Evolutionary conservation across 2,329 filamentous ascomycete species (phyloP).

Genomic region (Fusarium udum): DNA sequence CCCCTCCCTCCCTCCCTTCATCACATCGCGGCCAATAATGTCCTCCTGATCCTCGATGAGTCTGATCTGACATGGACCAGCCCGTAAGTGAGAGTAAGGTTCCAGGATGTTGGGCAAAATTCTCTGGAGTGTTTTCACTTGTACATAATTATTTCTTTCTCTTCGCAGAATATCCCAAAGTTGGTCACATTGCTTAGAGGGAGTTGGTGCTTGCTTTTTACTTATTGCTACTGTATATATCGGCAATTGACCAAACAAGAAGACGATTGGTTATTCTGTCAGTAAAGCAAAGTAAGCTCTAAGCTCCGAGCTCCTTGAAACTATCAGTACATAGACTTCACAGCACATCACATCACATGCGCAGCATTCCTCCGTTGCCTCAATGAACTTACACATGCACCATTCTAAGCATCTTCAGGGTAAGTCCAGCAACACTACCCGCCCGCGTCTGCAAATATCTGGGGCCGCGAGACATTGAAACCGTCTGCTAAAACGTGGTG

Average conservation of each 20-base stretch:
- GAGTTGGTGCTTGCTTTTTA: conserved; percentile 9
- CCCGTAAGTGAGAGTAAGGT: conserved; percentile 31
- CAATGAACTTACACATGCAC: conserved; percentile 27
- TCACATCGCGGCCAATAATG: conserved; percentile 8
- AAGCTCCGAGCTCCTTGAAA: background rate
- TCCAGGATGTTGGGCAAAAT: conserved; percentile 25
- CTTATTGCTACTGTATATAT: background rate
- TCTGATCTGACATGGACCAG: conserved; percentile 40
- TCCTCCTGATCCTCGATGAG: conserved; percentile 20
- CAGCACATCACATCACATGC: conserved; percentile 38
- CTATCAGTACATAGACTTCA: background rate
- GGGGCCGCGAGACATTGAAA: conserved; percentile 21
- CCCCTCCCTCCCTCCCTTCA: background rate
- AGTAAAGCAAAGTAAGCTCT: background rate
- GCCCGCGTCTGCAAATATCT: conserved; percentile 24
- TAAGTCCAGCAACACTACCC: conserved; percentile 10
- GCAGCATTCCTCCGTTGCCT: conserved; percentile 27
- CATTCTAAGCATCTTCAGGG: conserved; percentile 18
- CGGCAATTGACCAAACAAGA: background rate
- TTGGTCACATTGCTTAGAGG: background rate
- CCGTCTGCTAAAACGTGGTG: conserved; percentile 21
- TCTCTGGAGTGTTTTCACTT: background rate
- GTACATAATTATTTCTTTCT: background rate
- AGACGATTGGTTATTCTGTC: background rate
- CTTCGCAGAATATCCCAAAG: conserved; percentile 5